These are phyloP conservation scores for Dendrobium officinale DNA, from an alignment of 106 monocot genomes.

Conservation along the genomic window DNA sequence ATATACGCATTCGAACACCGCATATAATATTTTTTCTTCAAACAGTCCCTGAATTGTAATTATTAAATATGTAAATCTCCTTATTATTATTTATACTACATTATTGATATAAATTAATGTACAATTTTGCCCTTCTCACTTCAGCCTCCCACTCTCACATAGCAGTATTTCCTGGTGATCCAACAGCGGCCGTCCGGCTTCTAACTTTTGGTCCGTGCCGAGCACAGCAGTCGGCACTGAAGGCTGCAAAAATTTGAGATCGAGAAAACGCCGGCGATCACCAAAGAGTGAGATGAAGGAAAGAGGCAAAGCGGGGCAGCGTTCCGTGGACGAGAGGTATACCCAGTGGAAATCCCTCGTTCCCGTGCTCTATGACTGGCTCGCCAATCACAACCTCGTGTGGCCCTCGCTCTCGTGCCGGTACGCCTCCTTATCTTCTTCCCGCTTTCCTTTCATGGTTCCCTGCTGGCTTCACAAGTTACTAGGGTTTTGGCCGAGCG, in stretches of 20 bases:
- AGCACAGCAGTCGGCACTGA: background rate
- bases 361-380: conserved; percentile 99
- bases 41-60: no score
- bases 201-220: no score
- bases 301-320: conserved; percentile 22
- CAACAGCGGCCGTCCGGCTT: no score
- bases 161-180: no score
- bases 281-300: conserved; percentile 46
- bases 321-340: conserved; percentile 76
- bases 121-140: no score
- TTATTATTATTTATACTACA: no score
- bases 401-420: conserved; percentile 98
- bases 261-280: background rate
- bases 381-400: conserved; percentile 95
- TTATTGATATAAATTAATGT: no score
- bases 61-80: no score
- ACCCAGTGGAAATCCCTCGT: conserved; percentile 92
- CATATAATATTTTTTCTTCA: no score
- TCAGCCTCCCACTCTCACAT: no score
- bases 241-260: background rate
- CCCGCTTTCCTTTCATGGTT: background rate
- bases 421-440: conserved; percentile 16
- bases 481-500: background rate
- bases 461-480: background rate
- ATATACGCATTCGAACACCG: no score